phyloP scores from a whole-genome alignment of 306 rosid species.

The Pterocarpus santalinus region DNA sequence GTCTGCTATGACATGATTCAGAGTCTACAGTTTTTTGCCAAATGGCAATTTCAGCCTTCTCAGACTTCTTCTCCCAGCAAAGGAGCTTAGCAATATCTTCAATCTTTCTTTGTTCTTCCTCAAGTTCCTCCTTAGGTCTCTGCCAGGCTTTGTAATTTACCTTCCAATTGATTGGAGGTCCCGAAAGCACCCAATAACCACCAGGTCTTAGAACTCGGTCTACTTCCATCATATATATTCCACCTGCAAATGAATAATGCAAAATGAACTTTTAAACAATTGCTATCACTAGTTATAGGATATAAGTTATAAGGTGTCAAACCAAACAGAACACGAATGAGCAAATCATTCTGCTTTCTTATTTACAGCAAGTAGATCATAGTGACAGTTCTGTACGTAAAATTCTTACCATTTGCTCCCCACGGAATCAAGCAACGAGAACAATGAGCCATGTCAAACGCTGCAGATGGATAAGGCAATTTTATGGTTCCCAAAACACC shows the following conservation, averaged over 20 bases:
- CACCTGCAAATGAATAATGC: slow-evolving; percentile 62
- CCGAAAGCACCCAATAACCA: slow-evolving; percentile 98
- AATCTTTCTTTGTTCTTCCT: slow-evolving; percentile 84
- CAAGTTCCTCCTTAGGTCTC: slow-evolving; percentile 84
- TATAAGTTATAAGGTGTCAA: neutral
- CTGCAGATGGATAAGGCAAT: slow-evolving; percentile 91
- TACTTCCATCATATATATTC: slow-evolving; percentile 89
- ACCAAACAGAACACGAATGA: slow-evolving; percentile 37
- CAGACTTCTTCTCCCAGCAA: slow-evolving; percentile 96
- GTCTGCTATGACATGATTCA: slow-evolving; percentile 76
- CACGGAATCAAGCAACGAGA: slow-evolving; percentile 97
- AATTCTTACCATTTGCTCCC: slow-evolving; percentile 85
- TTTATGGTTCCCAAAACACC: slow-evolving; percentile 91
- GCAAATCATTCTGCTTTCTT: neutral
- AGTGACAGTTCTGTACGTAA: neutral
- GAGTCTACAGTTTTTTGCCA: slow-evolving; percentile 81
- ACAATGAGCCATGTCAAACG: slow-evolving; percentile 99
- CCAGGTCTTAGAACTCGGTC: slow-evolving; percentile 98
- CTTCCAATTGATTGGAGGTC: slow-evolving; percentile 97
- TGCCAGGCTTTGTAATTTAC: slow-evolving; percentile 84
- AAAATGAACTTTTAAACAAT: slow-evolving; percentile 37
- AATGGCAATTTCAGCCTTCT: slow-evolving; percentile 84
- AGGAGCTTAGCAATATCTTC: slow-evolving; percentile 88
- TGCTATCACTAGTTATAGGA: slow-evolving; percentile 26
- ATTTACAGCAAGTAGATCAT: slow-evolving; percentile 35